Percentiles rank a stretch among this genome's conserved stretches.
Conservation (phyloP, 2,329 filamentous ascomycete species). For the Aschersonia sp. region DNA sequence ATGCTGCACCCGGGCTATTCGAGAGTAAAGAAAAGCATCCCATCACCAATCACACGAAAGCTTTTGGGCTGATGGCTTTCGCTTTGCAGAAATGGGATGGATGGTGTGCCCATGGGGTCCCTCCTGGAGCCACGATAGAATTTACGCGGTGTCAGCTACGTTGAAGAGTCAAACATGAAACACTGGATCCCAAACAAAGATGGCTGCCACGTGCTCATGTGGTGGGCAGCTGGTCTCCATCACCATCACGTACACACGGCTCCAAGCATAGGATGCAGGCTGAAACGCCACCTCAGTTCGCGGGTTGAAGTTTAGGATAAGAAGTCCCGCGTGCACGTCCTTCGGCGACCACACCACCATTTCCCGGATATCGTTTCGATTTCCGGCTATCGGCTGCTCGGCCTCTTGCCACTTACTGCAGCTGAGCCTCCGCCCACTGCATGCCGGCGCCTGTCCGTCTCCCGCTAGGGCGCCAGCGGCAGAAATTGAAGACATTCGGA, state of each 20-base stretch:
- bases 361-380: not conserved
- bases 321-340: not conserved
- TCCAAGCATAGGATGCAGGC: too few relatives aligned
- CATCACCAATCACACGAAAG: too few relatives aligned
- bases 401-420: not conserved
- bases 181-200: not conserved
- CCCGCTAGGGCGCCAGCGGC: too few relatives aligned
- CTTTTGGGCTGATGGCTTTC: too few relatives aligned
- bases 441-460: too few relatives aligned
- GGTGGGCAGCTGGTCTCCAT: not conserved
- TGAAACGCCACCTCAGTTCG: not conserved
- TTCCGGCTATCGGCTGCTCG: not conserved
- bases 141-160: not conserved
- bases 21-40: too few relatives aligned
- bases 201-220: constrained; percentile 2
- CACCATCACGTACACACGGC: not conserved
- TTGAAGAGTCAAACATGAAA: not conserved
- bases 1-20: too few relatives aligned
- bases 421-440: too few relatives aligned
- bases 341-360: not conserved
- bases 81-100: too few relatives aligned
- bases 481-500: too few relatives aligned
- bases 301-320: not conserved
- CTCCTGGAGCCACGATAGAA: not conserved
- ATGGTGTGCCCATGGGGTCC: too few relatives aligned